Percentiles rank a stretch among this genome's conserved stretches.
Evolutionary conservation across 768 basidiomycete genomes (phyloP).

Genomic region (Paxillus ammoniavirescens): DNA sequence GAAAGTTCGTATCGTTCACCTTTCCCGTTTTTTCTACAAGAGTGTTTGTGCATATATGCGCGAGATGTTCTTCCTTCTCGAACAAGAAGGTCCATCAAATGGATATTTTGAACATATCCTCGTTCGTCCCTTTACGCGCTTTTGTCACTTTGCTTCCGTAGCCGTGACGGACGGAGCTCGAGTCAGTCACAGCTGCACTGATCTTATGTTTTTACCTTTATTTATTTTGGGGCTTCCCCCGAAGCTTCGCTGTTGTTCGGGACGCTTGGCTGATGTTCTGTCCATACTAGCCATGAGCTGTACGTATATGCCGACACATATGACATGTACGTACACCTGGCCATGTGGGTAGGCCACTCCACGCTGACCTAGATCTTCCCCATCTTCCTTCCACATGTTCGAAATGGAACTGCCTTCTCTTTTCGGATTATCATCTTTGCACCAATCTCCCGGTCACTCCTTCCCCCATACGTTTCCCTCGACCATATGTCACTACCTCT

Average conservation of each 20-base stretch:
- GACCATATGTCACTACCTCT: background rate
- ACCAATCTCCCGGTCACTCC: background rate
- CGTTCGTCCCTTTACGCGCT: too few species aligned
- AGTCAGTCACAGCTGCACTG: background rate
- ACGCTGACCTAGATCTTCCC: conserved; percentile 4
- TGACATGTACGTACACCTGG: conserved; percentile 50
- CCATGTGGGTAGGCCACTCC: background rate
- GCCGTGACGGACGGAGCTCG: background rate
- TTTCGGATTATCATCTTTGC: background rate
- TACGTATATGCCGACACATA: conserved; percentile 66
- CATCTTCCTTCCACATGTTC: background rate
- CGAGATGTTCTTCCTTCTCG: background rate
- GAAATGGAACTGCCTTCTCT: background rate
- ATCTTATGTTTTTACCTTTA: too few species aligned
- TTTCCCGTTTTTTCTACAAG: background rate
- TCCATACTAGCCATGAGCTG: conserved; percentile 66
- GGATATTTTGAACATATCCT: too few species aligned
- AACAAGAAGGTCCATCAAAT: too few species aligned
- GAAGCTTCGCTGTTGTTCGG: background rate
- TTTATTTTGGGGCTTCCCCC: background rate
- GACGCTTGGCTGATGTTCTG: background rate
- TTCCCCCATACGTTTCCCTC: background rate
- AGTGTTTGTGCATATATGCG: background rate
- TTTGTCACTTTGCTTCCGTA: background rate
- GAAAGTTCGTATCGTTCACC: conserved; percentile 54